phyloP scores from a whole-genome alignment of 164 flowering plant species.

The Vitis amurensis region DNA sequence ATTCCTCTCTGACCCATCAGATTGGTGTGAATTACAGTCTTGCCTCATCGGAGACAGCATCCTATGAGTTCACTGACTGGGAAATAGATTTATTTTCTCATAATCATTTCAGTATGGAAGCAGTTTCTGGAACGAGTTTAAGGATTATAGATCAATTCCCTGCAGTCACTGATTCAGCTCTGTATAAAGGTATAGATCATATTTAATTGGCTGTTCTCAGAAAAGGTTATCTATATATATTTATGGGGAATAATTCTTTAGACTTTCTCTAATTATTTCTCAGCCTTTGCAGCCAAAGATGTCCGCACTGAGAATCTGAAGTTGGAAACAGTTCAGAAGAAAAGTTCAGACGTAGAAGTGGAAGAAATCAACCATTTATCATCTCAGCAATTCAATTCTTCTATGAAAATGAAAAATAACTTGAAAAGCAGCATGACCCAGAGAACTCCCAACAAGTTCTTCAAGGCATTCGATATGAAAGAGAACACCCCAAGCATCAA shows the following conservation, averaged over 20 bases:
- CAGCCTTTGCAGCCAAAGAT: constrained; percentile 3
- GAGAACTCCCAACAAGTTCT: background rate
- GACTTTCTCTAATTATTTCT: background rate
- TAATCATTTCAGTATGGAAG: background rate
- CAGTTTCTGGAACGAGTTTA: background rate
- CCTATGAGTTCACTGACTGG: no score
- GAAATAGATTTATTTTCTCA: no score
- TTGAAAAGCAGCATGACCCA: background rate
- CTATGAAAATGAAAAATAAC: background rate
- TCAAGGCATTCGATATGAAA: constrained; percentile 18
- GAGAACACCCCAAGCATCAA: constrained; percentile 15
- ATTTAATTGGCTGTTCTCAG: background rate
- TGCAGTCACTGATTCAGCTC: background rate
- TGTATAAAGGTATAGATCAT: background rate
- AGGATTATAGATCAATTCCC: background rate
- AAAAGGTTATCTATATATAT: no score
- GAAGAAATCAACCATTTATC: background rate
- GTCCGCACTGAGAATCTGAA: background rate
- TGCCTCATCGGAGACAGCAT: no score
- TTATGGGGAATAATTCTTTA: background rate
- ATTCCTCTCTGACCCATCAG: no score
- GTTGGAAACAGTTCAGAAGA: background rate
- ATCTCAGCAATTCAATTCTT: constrained; percentile 8
- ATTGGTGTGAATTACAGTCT: no score
- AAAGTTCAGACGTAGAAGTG: background rate